phyloP scores from a whole-genome alignment of 2,329 filamentous ascomycete genomes.

The Dothistroma pini region DNA sequence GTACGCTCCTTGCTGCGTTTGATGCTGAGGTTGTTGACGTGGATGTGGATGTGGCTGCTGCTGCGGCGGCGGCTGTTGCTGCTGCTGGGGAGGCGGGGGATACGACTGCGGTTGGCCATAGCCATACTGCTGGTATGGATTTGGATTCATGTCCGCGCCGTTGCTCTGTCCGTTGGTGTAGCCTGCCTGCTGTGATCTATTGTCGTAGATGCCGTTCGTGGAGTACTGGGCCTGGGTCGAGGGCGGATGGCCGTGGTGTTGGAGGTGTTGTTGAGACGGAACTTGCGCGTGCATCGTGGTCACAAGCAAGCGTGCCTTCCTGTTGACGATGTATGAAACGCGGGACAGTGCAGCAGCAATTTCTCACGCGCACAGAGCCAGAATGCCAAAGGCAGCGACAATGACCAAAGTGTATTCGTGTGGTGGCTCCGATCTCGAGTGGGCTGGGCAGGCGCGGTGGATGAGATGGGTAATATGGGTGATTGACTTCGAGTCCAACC shows the following conservation, averaged over 20 bases:
- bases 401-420: not conserved
- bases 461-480: conserved; percentile 12
- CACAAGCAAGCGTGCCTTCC: not conserved
- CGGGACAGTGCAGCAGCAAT: conserved; percentile 6
- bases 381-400: conserved; percentile 1
- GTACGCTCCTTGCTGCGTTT: conserved; percentile 17
- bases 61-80: conserved; percentile 15
- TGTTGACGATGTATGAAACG: not conserved
- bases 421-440: conserved; percentile 5
- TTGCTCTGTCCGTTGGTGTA: conserved; percentile 22
- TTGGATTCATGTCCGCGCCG: conserved; percentile 24
- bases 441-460: conserved; percentile 9
- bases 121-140: conserved; percentile 24
- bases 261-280: conserved; percentile 15
- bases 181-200: conserved; percentile 10
- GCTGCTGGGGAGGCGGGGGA: conserved; percentile 12
- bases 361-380: conserved; percentile 4
- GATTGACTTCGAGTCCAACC: conserved; percentile 19
- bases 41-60: conserved; percentile 7
- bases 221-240: conserved; percentile 16
- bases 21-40: conserved; percentile 17
- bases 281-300: conserved; percentile 14
- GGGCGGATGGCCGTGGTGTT: conserved; percentile 7
- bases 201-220: conserved; percentile 19
- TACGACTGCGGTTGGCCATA: conserved; percentile 20